phyloP scores from a whole-genome alignment of 495 filamentous ascomycete species.

The Penicillium diatomitis region DNA sequence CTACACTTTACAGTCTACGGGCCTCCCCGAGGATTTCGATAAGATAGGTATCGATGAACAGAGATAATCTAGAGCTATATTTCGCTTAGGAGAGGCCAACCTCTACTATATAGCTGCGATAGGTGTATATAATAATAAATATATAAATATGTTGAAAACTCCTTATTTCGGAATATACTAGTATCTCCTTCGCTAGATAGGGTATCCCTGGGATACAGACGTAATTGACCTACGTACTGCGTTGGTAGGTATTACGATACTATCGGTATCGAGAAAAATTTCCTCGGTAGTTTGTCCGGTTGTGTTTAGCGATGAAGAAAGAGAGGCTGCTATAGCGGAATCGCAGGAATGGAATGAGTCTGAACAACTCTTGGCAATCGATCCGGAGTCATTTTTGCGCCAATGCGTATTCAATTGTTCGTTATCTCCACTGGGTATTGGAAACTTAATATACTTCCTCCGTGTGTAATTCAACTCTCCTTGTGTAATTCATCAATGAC shows the following conservation, averaged over 20 bases:
- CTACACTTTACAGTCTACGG: conserved; percentile 18
- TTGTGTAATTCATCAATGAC: too few species aligned
- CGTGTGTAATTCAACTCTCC: too few species aligned
- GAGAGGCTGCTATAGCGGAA: conserved; percentile 19
- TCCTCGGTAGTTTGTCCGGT: conserved; percentile 19
- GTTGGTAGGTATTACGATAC: conserved; percentile 23
- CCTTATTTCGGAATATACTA: conserved; percentile 23
- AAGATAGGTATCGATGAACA: conserved; percentile 18
- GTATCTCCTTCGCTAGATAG: conserved; percentile 25
- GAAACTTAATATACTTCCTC: too few species aligned
- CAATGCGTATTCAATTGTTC: too few species aligned
- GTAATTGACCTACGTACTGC: conserved; percentile 26
- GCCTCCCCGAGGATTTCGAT: conserved; percentile 23
- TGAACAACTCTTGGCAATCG: conserved; percentile 20
- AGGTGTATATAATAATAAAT: conserved; percentile 21
- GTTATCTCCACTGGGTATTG: too few species aligned
- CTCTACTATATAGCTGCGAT: conserved; percentile 31
- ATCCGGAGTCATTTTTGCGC: too few species aligned
- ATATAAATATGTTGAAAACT: conserved; percentile 18
- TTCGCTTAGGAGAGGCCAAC: conserved; percentile 27
- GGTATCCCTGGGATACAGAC: conserved; percentile 30
- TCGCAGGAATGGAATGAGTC: conserved; percentile 31
- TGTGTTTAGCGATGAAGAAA: conserved; percentile 20
- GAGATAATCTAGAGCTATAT: conserved; percentile 14
- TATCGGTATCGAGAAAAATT: conserved; percentile 18